Base-by-base conservation (phyloP, 352 stramenopile species). In the Discostella stelligera region DNA sequence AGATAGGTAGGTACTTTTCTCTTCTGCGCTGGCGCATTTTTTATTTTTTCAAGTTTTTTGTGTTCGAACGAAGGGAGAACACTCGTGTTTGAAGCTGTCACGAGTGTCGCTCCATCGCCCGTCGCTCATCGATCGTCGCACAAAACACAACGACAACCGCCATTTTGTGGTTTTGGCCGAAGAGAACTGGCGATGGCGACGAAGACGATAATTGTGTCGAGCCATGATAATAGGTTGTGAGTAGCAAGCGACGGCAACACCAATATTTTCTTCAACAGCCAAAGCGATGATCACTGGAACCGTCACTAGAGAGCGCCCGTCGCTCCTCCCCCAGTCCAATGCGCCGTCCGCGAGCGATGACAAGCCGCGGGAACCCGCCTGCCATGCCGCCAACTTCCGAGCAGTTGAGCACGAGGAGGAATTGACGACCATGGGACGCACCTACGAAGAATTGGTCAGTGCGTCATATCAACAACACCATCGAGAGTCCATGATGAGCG, bases 371-470 rank as follows among this genome's bases (percentile, higher is more conserved):
- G 37, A 8, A 13, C 37, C 37, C 7, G 1, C 37, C 37, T 32
- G 2, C 27, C 2, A 32, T 32, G 37, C 37, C 37, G 7, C 37
- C 37, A n/a, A n/a, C n/a, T 1, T 8, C 13, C 7, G 7, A 10
- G 69, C 61, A 16, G 52, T 64, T 20, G 68, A 71, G 46, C 25
- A 71, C 11, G 48, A 61, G 30, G 50, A 58, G 30, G 39, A 41
- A 21, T 64, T 82, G 32, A 82, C 68, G 2, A 75, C 75, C 9
- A 60, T 60, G 13, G 77, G 77, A 50, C 25, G 67, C 14, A 80
- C 77, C 8, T 84, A 80, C 55, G 68, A 84, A 69, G 77, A 84
- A 60, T 66, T 84, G 58, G 66, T 84, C 25, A 58, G 13, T 25
- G 41, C 50, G 16, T 52, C 49, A 8, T 21, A 66, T 50, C 8